These are phyloP conservation scores for Coemansia sp. DNA, from an alignment of 192 early-diverging fungal species.

Conservation along the genomic window DNA sequence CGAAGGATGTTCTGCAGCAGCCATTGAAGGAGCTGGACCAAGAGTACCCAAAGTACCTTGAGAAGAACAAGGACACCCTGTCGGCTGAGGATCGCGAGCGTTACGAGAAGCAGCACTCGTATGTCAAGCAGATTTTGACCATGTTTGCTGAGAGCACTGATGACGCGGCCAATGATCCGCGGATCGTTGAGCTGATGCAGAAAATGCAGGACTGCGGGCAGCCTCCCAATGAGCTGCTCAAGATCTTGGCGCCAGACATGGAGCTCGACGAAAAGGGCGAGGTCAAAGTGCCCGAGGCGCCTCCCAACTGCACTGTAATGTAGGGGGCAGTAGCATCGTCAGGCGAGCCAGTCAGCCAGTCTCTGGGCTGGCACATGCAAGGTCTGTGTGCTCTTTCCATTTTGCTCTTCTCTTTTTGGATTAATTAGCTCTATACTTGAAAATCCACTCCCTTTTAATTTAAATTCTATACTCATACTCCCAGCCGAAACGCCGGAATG, in stretches of 20 bases:
- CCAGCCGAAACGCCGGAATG: conserved; percentile 17
- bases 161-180: conserved; percentile 65
- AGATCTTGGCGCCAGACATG: conserved; percentile 88
- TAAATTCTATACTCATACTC: not conserved
- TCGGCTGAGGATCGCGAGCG: conserved; percentile 68
- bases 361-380: not conserved
- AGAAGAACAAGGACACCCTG: conserved; percentile 71
- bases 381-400: not conserved
- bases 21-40: conserved; percentile 87
- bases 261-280: conserved; percentile 75
- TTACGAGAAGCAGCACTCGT: conserved; percentile 75
- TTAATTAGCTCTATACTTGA: not conserved
- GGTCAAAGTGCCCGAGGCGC: conserved; percentile 58
- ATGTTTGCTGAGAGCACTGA: conserved; percentile 66
- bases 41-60: conserved; percentile 90
- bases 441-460: not conserved
- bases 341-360: not conserved
- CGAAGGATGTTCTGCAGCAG: conserved; percentile 91
- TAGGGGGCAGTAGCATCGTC: conserved; percentile 5
- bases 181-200: conserved; percentile 92
- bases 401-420: not conserved
- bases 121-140: conserved; percentile 76
- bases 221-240: conserved; percentile 87
- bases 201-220: conserved; percentile 97
- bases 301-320: conserved; percentile 38